These are phyloP conservation scores for Monocercomonoides exilis DNA, from an alignment of 78 protist species.

Conservation along the genomic window DNA sequence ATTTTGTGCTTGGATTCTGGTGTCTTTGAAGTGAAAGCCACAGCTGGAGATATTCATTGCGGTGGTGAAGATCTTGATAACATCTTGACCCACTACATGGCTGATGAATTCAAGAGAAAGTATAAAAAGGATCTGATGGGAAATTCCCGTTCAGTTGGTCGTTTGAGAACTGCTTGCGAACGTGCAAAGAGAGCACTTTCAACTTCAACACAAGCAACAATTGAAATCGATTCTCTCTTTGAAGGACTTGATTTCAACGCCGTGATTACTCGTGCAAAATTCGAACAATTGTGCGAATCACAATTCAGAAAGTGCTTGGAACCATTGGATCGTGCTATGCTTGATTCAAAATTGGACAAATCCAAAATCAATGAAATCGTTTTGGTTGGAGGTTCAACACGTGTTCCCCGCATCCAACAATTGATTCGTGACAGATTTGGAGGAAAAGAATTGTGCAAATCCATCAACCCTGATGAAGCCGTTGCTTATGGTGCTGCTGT, in stretches of 20 bases:
- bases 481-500: conserved; percentile 42
- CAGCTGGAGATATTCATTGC: no score
- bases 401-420: no score
- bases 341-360: conserved; percentile 15
- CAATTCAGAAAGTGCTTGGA: no score
- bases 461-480: no score
- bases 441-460: no score
- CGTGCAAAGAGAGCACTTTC: conserved; percentile 3
- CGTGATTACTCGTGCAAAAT: not conserved
- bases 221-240: no score
- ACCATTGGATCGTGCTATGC: no score
- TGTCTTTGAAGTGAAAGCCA: no score
- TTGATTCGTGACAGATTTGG: no score
- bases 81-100: conserved; percentile 18
- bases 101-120: not conserved
- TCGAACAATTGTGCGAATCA: not conserved
- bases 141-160: not conserved
- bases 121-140: not conserved
- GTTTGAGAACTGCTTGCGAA: not conserved
- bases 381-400: conserved; percentile 9
- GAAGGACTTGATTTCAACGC: not conserved
- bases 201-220: conserved; percentile 14
- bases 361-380: not conserved
- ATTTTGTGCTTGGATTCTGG: no score
- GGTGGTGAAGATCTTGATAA: no score